Evolutionary conservation across 2,329 filamentous ascomycete genomes (phyloP).

Genomic region (Claviceps arundinis): DNA sequence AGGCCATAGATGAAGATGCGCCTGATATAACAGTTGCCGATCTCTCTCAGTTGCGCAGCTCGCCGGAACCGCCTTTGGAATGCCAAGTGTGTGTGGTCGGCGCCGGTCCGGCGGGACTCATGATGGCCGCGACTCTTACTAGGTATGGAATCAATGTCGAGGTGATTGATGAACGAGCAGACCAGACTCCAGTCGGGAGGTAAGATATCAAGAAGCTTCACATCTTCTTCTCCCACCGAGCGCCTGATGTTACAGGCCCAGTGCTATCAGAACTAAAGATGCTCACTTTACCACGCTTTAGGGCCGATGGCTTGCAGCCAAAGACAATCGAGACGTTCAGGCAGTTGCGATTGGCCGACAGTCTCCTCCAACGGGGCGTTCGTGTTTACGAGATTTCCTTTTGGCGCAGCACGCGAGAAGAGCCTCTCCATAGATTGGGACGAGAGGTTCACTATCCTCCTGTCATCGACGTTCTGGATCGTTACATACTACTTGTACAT

Average conservation of each 20-base stretch:
- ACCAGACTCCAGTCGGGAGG: conserved; percentile 53
- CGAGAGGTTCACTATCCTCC: conserved; percentile 58
- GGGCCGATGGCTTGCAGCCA: conserved; percentile 61
- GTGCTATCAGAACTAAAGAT: not conserved
- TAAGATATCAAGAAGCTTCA: conserved; percentile 11
- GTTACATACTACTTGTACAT: conserved; percentile 48
- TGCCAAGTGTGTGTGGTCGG: conserved; percentile 40
- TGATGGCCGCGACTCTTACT: conserved; percentile 42
- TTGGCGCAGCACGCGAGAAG: conserved; percentile 43
- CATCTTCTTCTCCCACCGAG: not conserved
- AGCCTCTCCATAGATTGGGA: conserved; percentile 44
- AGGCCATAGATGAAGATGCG: conserved; percentile 12
- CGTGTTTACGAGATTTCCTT: conserved; percentile 64
- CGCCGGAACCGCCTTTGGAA: conserved; percentile 31
- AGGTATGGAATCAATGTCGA: conserved; percentile 52
- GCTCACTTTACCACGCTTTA: conserved; percentile 13
- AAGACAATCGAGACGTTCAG: conserved; percentile 68
- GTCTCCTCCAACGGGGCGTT: conserved; percentile 51
- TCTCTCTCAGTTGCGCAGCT: conserved; percentile 34
- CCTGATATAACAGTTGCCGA: conserved; percentile 28
- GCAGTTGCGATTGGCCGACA: conserved; percentile 60
- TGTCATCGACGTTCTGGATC: conserved; percentile 41
- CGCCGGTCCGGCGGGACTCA: conserved; percentile 42
- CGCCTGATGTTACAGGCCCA: not conserved
- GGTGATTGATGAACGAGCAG: conserved; percentile 54